These are phyloP conservation scores for Saccharomyces pastorianus DNA, from an alignment of 1,139 yeast species.

Conservation along the genomic window DNA sequence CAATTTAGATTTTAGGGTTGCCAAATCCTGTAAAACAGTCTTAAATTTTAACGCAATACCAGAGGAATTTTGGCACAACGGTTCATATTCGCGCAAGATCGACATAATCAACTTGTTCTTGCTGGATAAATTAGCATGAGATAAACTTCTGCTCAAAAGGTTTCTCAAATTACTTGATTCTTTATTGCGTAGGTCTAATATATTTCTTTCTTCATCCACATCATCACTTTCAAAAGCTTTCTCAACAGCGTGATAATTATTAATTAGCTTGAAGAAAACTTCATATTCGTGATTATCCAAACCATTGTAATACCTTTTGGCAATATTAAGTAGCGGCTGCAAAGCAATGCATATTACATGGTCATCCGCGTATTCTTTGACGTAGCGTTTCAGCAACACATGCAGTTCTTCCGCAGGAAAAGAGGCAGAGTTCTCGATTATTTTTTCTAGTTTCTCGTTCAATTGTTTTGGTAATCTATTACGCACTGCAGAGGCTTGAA, in stretches of 20 bases:
- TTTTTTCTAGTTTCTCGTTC: constrained; percentile 55
- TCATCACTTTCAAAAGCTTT: constrained; percentile 62
- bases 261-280: constrained; percentile 58
- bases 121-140: constrained; percentile 85
- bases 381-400: neutral
- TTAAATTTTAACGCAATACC: constrained; percentile 62
- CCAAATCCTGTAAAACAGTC: constrained; percentile 61
- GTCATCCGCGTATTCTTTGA: constrained; percentile 38
- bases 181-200: constrained; percentile 75
- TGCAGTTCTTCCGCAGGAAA: neutral
- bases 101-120: constrained; percentile 82
- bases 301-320: constrained; percentile 62
- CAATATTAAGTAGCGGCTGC: constrained; percentile 63
- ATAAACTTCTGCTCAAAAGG: constrained; percentile 62
- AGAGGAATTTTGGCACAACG: constrained; percentile 54
- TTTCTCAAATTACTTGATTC: constrained; percentile 63
- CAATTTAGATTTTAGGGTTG: constrained; percentile 76
- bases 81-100: constrained; percentile 67
- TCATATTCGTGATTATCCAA: constrained; percentile 69
- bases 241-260: constrained; percentile 68
- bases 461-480: constrained; percentile 76
- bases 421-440: constrained; percentile 54
- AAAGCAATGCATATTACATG: constrained; percentile 47
- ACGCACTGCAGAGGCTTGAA: constrained; percentile 81
- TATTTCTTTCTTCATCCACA: constrained; percentile 72